Evolutionary conservation across 2,329 filamentous ascomycete genomes (phyloP).

Genomic region (Colletotrichum shisoi): DNA sequence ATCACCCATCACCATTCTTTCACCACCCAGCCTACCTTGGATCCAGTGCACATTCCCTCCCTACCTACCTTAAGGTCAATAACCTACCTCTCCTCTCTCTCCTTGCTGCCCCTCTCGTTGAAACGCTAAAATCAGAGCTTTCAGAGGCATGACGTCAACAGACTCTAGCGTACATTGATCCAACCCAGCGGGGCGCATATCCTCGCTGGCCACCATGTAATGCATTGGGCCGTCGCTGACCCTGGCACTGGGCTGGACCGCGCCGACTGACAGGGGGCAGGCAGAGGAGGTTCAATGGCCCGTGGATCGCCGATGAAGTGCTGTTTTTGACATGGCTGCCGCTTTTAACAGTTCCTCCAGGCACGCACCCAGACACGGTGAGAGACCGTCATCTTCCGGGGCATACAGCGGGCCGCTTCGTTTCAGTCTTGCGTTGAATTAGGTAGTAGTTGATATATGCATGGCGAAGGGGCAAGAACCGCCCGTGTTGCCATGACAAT

Average conservation of each 20-base stretch:
- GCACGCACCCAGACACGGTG: neutral
- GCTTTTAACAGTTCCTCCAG: neutral
- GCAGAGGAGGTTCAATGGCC: neutral
- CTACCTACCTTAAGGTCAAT: neutral
- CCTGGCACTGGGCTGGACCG: slow-evolving; percentile 30
- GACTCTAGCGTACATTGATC: slow-evolving; percentile 36
- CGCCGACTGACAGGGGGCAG: slow-evolving; percentile 30
- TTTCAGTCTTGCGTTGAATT: neutral
- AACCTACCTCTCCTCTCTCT: slow-evolving; percentile 14
- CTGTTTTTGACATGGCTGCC: slow-evolving; percentile 14
- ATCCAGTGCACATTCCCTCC: too few species aligned
- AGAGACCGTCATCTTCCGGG: neutral
- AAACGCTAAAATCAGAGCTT: slow-evolving; percentile 40
- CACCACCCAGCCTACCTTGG: neutral
- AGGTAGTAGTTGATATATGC: too few species aligned
- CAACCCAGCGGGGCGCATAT: slow-evolving; percentile 35
- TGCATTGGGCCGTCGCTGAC: slow-evolving; percentile 28
- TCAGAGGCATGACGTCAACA: slow-evolving; percentile 39
- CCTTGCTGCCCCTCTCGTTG: slow-evolving; percentile 38
- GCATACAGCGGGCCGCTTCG: too few species aligned
- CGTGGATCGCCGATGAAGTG: slow-evolving; percentile 34
- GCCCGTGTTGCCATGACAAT: neutral
- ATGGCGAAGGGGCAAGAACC: neutral
- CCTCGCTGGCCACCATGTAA: slow-evolving; percentile 29
- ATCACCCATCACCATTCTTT: neutral